These are phyloP conservation scores for Prototheca wickerhamii DNA, from an alignment of 163 green algal genomes.

Conservation along the genomic window DNA sequence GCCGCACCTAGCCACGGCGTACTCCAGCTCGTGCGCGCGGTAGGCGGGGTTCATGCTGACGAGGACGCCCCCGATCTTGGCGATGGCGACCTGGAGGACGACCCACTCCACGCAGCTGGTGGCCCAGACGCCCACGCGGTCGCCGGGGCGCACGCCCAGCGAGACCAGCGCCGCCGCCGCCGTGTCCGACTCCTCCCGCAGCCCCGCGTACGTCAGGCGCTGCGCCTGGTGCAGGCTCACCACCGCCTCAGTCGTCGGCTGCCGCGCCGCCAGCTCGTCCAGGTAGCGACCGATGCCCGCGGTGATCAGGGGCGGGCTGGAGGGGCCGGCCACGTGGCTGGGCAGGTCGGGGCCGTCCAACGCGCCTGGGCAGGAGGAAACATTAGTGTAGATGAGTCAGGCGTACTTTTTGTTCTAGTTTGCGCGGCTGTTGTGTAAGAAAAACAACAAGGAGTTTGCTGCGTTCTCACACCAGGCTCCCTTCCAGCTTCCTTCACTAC, in stretches of 20 bases:
- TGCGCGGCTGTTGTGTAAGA: no score
- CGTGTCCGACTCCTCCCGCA: slow-evolving; percentile 2
- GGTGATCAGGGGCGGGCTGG: slow-evolving; percentile 1
- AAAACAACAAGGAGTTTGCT: no score
- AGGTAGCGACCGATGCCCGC: background rate
- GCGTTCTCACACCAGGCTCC: no score
- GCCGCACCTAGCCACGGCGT: background rate
- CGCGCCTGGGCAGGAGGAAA: background rate
- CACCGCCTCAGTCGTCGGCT: slow-evolving; percentile 3
- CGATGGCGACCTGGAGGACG: slow-evolving; percentile 15
- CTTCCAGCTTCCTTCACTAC: no score
- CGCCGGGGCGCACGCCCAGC: slow-evolving; percentile 16
- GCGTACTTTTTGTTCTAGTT: no score
- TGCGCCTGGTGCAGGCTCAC: slow-evolving; percentile 12
- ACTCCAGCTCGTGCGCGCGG: background rate
- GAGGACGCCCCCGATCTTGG: slow-evolving; percentile 15
- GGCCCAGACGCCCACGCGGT: slow-evolving; percentile 23
- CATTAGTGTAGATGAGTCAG: no score
- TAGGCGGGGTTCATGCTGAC: slow-evolving; percentile 25
- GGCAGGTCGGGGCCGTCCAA: background rate
- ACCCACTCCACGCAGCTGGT: slow-evolving; percentile 21
- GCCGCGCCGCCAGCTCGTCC: background rate
- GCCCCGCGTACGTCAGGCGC: slow-evolving; percentile 15
- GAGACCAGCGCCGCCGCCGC: slow-evolving; percentile 10
- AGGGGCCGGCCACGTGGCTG: slow-evolving; percentile 2